phyloP scores from a whole-genome alignment of 371 early-diverging fungal species.

The Sporodiniella umbellata region DNA sequence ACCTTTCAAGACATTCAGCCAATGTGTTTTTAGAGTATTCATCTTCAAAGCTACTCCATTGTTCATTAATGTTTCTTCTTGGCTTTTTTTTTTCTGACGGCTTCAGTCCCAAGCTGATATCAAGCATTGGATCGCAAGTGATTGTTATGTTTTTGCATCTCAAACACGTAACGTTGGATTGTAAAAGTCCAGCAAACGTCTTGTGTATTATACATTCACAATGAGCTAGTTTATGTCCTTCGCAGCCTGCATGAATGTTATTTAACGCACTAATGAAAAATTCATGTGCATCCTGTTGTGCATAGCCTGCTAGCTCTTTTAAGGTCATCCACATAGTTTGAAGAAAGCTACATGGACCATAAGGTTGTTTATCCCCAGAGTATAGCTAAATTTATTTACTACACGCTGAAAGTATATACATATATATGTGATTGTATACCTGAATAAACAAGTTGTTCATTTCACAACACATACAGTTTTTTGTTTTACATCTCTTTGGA shows the following conservation, averaged over 20 bases:
- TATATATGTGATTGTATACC: no score
- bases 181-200: constrained; percentile 87
- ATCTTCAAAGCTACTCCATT: constrained; percentile 11
- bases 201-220: constrained; percentile 90
- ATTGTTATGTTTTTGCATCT: constrained; percentile 78
- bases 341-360: constrained; percentile 81
- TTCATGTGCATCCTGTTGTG: constrained; percentile 97
- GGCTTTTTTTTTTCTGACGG: constrained; percentile 40
- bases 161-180: constrained; percentile 86
- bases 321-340: constrained; percentile 88
- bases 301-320: constrained; percentile 85
- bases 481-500: constrained; percentile 57
- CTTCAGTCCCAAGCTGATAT: constrained; percentile 84
- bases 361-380: constrained; percentile 68
- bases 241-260: constrained; percentile 72
- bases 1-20: constrained; percentile 60
- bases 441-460: constrained; percentile 79
- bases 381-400: constrained; percentile 55
- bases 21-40: constrained; percentile 37
- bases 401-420: no score
- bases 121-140: constrained; percentile 86
- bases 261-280: constrained; percentile 90
- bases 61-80: constrained; percentile 11
- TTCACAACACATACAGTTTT: constrained; percentile 91
- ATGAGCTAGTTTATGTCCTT: constrained; percentile 29